phyloP scores from a whole-genome alignment of 306 rosid species.

The Albizia julibrissin region DNA sequence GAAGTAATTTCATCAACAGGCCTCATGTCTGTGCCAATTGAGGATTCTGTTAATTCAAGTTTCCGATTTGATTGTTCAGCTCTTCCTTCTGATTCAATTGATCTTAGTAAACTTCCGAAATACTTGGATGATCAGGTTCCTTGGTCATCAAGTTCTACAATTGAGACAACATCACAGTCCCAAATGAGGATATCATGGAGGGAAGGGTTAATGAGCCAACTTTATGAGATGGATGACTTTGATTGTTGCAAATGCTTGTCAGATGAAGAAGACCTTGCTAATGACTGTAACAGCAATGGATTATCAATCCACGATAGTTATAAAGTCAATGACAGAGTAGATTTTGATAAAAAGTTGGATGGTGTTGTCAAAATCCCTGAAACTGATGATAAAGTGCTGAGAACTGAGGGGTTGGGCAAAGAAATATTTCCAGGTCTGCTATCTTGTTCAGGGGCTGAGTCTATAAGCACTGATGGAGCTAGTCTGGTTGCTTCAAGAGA shows the following conservation, averaged over 20 bases:
- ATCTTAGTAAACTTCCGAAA: constrained; percentile 55
- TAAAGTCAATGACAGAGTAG: constrained; percentile 34
- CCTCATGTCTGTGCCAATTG: constrained; percentile 40
- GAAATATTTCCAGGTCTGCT: constrained; percentile 34
- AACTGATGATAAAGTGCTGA: constrained; percentile 35
- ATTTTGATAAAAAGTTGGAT: constrained; percentile 26
- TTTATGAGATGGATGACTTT: constrained; percentile 60
- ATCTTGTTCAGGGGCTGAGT: constrained; percentile 55
- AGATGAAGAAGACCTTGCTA: constrained; percentile 65
- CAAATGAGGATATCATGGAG: constrained; percentile 78
- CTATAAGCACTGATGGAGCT: constrained; percentile 68
- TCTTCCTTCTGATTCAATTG: constrained; percentile 55
- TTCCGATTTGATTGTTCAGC: constrained; percentile 69
- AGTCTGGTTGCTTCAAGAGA: constrained; percentile 69
- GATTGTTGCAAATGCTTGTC: constrained; percentile 84
- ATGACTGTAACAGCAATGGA: constrained; percentile 32
- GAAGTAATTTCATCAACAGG: constrained; percentile 44
- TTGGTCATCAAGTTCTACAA: constrained; percentile 54
- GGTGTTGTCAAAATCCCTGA: constrained; percentile 28
- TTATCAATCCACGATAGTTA: constrained; percentile 32
- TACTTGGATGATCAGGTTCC: constrained; percentile 50
- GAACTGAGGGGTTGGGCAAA: constrained; percentile 32
- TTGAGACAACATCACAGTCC: constrained; percentile 52
- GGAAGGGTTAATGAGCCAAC: constrained; percentile 66
- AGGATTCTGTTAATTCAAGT: constrained; percentile 60